A percentile compares a stretch with the other conserved stretches of the same genome.
Evolutionary conservation across 2,329 filamentous ascomycete species (phyloP).

Genomic region (Waltergamsia citrina): DNA sequence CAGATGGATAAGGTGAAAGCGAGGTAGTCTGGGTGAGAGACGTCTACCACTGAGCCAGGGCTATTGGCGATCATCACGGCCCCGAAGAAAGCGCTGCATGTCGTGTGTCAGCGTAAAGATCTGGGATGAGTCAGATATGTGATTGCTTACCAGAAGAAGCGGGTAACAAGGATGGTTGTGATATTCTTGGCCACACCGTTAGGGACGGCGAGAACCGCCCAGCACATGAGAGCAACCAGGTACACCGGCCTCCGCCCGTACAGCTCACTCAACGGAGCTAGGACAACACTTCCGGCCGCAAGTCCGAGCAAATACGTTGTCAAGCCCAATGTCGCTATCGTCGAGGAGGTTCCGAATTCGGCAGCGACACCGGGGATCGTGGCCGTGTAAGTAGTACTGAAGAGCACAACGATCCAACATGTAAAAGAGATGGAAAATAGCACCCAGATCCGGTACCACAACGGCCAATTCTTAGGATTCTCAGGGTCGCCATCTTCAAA

Average conservation of each 20-base stretch:
- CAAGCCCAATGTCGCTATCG: constrained; percentile 62
- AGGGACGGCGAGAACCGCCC: constrained; percentile 61
- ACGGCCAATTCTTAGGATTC: constrained; percentile 60
- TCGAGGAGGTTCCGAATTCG: constrained; percentile 52
- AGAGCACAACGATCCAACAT: constrained; percentile 50
- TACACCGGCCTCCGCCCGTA: constrained; percentile 64
- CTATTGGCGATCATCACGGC: constrained; percentile 76
- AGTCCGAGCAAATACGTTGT: constrained; percentile 73
- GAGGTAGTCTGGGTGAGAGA: constrained; percentile 70
- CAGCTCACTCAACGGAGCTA: constrained; percentile 66
- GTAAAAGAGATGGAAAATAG: constrained; percentile 35
- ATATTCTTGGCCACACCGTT: constrained; percentile 61
- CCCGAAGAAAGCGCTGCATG: constrained; percentile 36
- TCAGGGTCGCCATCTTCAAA: constrained; percentile 54
- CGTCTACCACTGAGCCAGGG: constrained; percentile 74
- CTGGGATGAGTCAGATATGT: not conserved
- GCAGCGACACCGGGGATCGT: constrained; percentile 58
- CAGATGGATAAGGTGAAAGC: constrained; percentile 79
- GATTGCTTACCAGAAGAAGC: constrained; percentile 57
- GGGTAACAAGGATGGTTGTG: constrained; percentile 56
- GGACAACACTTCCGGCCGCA: constrained; percentile 59
- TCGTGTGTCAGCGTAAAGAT: not conserved
- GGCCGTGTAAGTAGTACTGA: constrained; percentile 71
- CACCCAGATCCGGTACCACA: constrained; percentile 34
- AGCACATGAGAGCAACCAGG: constrained; percentile 52